Conservation (phyloP, 1,139 yeast species). For the Geotrichum klebahnii region DNA sequence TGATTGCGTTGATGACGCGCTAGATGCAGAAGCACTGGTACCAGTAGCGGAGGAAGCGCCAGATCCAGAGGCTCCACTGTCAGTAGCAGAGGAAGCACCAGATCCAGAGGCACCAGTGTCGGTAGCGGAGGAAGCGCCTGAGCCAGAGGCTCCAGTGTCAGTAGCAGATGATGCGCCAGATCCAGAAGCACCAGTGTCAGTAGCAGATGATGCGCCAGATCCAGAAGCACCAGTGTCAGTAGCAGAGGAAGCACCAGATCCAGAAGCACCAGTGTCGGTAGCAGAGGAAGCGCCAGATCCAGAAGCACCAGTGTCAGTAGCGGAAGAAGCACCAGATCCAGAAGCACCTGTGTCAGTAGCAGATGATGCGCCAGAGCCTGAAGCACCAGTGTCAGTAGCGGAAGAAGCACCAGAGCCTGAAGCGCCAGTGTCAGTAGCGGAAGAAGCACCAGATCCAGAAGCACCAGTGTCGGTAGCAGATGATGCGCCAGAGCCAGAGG, state of each 20-base stretch:
- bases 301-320: neutral
- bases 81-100: no score
- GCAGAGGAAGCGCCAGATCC: no score
- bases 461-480: neutral
- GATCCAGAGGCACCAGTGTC: neutral
- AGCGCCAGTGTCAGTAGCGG: neutral
- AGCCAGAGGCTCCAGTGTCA: neutral
- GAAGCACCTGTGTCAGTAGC: neutral
- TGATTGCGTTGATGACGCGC: neutral
- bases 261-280: neutral
- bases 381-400: no score
- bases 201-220: no score
- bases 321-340: neutral
- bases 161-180: neutral
- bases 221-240: neutral
- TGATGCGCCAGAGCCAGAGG: neutral
- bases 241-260: constrained; percentile 1
- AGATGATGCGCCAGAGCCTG: neutral
- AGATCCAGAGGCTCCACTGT: neutral
- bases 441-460: neutral
- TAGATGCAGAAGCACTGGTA: neutral
- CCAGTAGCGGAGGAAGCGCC: neutral
- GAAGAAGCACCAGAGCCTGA: no score
- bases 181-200: neutral
- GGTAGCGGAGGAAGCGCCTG: constrained; percentile 5